Base-by-base conservation (phyloP, 192 early-diverging fungal genomes). In the Entomortierella chlamydospora region DNA sequence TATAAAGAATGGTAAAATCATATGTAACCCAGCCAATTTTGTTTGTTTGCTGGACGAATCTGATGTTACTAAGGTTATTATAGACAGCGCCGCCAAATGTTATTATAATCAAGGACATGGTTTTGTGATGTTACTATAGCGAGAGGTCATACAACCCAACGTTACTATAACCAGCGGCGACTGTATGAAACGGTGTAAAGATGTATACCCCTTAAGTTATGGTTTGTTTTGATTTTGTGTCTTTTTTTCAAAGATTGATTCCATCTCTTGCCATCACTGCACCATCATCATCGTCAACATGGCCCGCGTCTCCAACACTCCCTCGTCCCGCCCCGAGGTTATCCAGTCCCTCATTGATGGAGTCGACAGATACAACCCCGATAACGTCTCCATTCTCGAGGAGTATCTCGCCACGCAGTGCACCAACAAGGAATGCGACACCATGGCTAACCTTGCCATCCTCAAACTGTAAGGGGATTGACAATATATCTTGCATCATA, bases 301-400 rank as follows among this genome's bases (percentile, higher is more conserved):
- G 72, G 61, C 56, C 68, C 83, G 60, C 53, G 66, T 73, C 82
- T 83, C 68, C 63, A 68, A 55, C 68, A 80, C 70, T 26, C 85
- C 86, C 20, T 33, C 83, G 29, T 84, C 83, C 13, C 91, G 93
- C 57, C 91, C 92, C 39, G 90, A 93, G 52, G 87, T 91, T 56
- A 94, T 95, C 69, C 88, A 93, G 70, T 85, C 82, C 22, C 82
- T 95, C 51, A 89, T 95, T 20, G 90, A 91, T 33, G 91, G 90
- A 50, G 92, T 95, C 37, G 93, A 95, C 81, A 88, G 93, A 71
- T 97, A 98, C 92, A 96, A 98, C 84, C 92, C 94, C 33, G 90
- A 93, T 62, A 97, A 96, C 73, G 87, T 95, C 57, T 86, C 89
- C 37, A 85, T 93, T 25, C 85, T 97, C 9, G 94, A 98, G 79